Evolutionary conservation across 1,284 basidiomycete genomes (phyloP).

Genomic region (Fistulinella cinereoalba): DNA sequence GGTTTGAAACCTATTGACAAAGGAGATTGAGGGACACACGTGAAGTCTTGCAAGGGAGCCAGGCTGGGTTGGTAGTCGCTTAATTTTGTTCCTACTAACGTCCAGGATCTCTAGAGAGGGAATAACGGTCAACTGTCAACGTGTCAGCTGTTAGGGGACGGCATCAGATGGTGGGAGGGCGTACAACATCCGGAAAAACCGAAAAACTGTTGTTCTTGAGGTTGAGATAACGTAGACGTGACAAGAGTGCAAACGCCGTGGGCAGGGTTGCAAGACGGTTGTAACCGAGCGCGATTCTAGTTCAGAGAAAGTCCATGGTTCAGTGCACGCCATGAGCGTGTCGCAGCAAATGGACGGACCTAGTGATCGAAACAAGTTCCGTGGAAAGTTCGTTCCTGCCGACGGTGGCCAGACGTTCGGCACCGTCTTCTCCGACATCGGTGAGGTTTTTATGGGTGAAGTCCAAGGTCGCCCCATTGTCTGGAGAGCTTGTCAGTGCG

Average conservation of each 20-base stretch:
- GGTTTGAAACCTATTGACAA: conserved; percentile 10
- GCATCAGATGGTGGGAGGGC: conserved; percentile 33
- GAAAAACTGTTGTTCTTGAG: conserved; percentile 86
- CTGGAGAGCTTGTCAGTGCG: conserved; percentile 65
- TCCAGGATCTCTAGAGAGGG: conserved; percentile 92
- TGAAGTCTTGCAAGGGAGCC: conserved; percentile 79
- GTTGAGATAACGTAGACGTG: conserved; percentile 87
- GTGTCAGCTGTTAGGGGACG: conserved; percentile 10
- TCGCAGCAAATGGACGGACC: conserved; percentile 46
- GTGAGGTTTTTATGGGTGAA: conserved; percentile 75
- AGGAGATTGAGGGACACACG: conserved; percentile 42
- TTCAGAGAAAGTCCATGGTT: conserved; percentile 4
- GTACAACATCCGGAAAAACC: conserved; percentile 82
- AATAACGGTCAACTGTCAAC: conserved; percentile 75
- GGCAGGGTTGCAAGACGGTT: conserved; percentile 84
- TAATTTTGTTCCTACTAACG: conserved; percentile 91
- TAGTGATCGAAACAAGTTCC: conserved; percentile 60
- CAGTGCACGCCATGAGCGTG: conserved; percentile 6
- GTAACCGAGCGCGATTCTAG: conserved; percentile 82
- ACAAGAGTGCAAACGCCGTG: conserved; percentile 72
- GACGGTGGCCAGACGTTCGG: conserved; percentile 66
- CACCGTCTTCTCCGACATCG: conserved; percentile 71
- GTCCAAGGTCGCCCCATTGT: conserved; percentile 79
- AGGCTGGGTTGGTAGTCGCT: conserved; percentile 73
- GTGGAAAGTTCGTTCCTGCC: conserved; percentile 51